Percentiles rank a stretch among this genome's conserved stretches.
Conservation (phyloP, 345 rosid genomes). For the Aquilaria malaccensis region DNA sequence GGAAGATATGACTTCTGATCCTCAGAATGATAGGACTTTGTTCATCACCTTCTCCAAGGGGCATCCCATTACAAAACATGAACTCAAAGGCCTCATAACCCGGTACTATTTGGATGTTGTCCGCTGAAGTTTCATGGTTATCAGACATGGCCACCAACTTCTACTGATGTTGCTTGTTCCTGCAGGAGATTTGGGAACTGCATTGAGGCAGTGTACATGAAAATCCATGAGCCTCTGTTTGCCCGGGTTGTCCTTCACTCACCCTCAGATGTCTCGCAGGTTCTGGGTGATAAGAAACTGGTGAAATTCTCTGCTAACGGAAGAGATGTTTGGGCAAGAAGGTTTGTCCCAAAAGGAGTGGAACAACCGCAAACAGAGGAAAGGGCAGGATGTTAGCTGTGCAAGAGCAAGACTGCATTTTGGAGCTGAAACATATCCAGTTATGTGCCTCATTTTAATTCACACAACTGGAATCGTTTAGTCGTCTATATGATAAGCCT, state of each 20-base stretch:
- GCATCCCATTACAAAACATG: slow-evolving; percentile 14
- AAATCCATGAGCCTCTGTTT: slow-evolving; percentile 3
- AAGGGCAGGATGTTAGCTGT: not conserved
- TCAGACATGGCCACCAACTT: too few species aligned
- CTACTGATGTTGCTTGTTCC: not conserved
- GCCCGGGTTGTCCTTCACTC: slow-evolving; percentile 14
- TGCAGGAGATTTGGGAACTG: slow-evolving; percentile 17
- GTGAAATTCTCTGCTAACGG: slow-evolving; percentile 13
- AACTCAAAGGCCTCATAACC: slow-evolving; percentile 16
- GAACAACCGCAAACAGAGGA: not conserved
- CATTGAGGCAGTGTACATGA: slow-evolving; percentile 15
- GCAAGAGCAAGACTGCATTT: not conserved
- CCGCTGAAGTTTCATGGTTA: too few species aligned
- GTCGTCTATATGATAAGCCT: too few species aligned
- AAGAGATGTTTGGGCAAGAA: slow-evolving; percentile 15
- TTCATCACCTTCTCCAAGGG: slow-evolving; percentile 27
- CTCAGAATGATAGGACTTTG: slow-evolving; percentile 10
- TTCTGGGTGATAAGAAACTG: slow-evolving; percentile 9
- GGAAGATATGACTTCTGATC: not conserved
- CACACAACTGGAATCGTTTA: too few species aligned
- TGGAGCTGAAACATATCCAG: too few species aligned
- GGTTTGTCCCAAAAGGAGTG: slow-evolving; percentile 1
- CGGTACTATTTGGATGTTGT: not conserved
- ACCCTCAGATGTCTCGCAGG: not conserved
- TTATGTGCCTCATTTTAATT: too few species aligned